Evolutionary conservation across 2,329 filamentous ascomycete species (phyloP), one percentile per base, ranked within the genome.

Genomic region (Alternaria consortialis): DNA sequence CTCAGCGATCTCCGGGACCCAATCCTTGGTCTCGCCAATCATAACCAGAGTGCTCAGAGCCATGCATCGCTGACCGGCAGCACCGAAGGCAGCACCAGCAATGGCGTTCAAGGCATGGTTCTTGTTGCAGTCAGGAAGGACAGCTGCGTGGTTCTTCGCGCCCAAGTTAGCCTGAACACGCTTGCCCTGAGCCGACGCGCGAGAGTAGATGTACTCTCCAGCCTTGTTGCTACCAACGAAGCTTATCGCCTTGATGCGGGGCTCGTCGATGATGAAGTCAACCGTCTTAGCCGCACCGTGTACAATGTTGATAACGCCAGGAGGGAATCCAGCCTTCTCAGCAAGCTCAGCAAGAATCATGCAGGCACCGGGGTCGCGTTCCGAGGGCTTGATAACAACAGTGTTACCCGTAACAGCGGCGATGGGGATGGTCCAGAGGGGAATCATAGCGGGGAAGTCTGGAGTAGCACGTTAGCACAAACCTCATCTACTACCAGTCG

Each of bases 391-490:
- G 70, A 96, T 84, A 69, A 96, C 87, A 60, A 93, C 84, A 13
- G 91, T 94, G 83, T 96, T 96, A 53, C 92, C 92, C 17, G 91
- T 93, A 29, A 94, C 87, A 43, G 91, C 92, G 47, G 92, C 92
- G 70, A 95, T 91, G 39, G 92, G 92, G 64, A 96, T 93, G 63
- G 87, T 93, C 92, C 92, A 96, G n/a, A 96, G 85, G 4, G 92
- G 92, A 78, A 96, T 95, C 92, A 96, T 96, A 71, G 92, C 92
- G 43, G 92, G 92, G 82, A 95, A 95, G 84, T 95, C 90, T 92
- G 62, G 53, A 13, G 46, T 56, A 31, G 34, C 31, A 53, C 58
- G 70, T 77, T 68, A 78, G 75, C 57, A 53, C 20, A 23, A 25
- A 34, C 17, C 17, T 34, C 12, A 40, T 58, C 15, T 25, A 31